A percentile compares a stretch with the other conserved stretches of the same genome.
These are phyloP conservation scores for Marvania coccoides DNA, from an alignment of 139 green algal species.

Conservation along the genomic window DNA sequence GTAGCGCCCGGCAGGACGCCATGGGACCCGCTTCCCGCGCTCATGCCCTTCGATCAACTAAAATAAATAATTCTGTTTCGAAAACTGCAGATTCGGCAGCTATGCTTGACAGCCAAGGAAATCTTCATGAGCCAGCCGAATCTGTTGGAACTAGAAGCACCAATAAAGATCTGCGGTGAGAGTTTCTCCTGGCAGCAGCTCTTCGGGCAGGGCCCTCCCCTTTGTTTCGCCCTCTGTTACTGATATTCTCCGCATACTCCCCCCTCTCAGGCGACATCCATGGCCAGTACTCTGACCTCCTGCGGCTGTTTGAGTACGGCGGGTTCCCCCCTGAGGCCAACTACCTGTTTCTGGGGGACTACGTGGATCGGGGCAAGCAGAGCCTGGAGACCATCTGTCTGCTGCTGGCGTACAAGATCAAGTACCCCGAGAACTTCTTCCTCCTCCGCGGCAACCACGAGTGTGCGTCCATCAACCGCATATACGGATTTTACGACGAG, in stretches of 20 bases:
- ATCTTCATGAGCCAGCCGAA: slow-evolving; percentile 96
- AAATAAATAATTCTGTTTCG: background rate
- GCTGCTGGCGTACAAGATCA: slow-evolving; percentile 98
- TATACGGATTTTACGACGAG: slow-evolving; percentile 99
- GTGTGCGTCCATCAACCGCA: slow-evolving; percentile 97
- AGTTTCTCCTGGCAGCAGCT: background rate
- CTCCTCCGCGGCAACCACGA: slow-evolving; percentile 96
- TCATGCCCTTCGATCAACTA: background rate
- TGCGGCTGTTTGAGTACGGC: slow-evolving; percentile 98
- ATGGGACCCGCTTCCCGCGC: background rate
- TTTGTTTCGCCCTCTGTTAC: background rate
- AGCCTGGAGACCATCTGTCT: slow-evolving; percentile 98
- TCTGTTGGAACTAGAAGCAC: slow-evolving; percentile 95
- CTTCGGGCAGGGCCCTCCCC: background rate
- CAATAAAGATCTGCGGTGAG: slow-evolving; percentile 98
- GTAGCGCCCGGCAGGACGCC: background rate
- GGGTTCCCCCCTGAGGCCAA: slow-evolving; percentile 98
- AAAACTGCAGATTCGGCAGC: slow-evolving; percentile 69
- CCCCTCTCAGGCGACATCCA: slow-evolving; percentile 87
- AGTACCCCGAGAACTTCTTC: slow-evolving; percentile 99
- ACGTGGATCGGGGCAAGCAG: slow-evolving; percentile 98
- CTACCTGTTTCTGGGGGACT: slow-evolving; percentile 99
- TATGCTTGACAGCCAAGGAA: slow-evolving; percentile 89
- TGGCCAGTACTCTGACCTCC: slow-evolving; percentile 95
- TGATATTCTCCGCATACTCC: background rate